Conservation (phyloP, 345 rosid species). For the Corchorus olitorius region DNA sequence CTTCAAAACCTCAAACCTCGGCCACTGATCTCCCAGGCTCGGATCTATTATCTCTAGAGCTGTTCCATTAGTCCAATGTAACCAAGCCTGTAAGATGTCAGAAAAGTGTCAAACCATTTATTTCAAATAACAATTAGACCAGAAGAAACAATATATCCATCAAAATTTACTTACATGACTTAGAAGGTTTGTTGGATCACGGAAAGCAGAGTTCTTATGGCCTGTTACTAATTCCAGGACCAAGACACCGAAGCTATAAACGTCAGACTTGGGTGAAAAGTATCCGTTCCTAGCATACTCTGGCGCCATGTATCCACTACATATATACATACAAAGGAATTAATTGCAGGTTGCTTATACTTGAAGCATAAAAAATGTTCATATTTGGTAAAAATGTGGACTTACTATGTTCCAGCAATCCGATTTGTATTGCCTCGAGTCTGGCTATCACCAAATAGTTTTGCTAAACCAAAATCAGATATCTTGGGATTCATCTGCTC, state of each 20-base stretch:
- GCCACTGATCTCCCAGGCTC: slow-evolving; percentile 23
- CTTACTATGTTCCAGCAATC: neutral
- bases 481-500: slow-evolving; percentile 2
- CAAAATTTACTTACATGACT: slow-evolving; percentile 29
- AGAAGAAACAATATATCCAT: neutral
- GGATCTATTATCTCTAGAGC: slow-evolving; percentile 47
- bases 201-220: slow-evolving; percentile 33
- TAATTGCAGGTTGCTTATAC: no score
- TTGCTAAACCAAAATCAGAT: neutral
- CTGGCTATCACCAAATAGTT: no score
- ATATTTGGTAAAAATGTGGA: no score
- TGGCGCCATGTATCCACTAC: slow-evolving; percentile 54
- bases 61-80: slow-evolving; percentile 46
- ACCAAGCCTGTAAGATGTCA: slow-evolving; percentile 45
- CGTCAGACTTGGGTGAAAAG: slow-evolving; percentile 46
- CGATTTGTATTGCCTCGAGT: no score
- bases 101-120: neutral
- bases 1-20: slow-evolving; percentile 38
- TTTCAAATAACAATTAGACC: neutral
- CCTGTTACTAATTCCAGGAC: slow-evolving; percentile 50
- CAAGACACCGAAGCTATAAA: slow-evolving; percentile 49
- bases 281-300: slow-evolving; percentile 49
- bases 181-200: slow-evolving; percentile 26
- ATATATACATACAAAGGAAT: neutral
- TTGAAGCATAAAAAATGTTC: no score